A percentile compares a stretch with the other conserved stretches of the same genome.
These are phyloP conservation scores for Coemansia sp. DNA, from an alignment of 192 early-diverging fungal species.

Conservation along the genomic window DNA sequence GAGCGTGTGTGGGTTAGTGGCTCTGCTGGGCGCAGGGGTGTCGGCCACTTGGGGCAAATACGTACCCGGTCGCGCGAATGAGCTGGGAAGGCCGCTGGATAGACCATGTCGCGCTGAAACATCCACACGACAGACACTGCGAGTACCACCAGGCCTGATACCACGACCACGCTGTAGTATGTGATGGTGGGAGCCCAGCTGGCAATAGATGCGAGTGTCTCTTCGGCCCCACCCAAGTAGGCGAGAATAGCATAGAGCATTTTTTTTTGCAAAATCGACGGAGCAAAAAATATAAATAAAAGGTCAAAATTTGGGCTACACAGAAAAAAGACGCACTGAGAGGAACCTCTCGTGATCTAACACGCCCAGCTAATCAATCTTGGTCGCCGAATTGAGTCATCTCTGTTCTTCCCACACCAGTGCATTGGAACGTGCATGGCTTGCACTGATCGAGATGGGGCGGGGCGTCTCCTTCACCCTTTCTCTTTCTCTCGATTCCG, in stretches of 20 bases:
- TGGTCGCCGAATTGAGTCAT: slow-evolving; percentile 5
- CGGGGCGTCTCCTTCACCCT: background rate
- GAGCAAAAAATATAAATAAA: background rate
- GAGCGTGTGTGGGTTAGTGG: background rate
- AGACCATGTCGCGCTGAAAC: slow-evolving; percentile 78
- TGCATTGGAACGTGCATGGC: background rate
- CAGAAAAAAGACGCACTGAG: background rate
- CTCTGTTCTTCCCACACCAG: background rate
- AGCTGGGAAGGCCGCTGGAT: slow-evolving; percentile 62
- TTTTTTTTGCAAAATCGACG: background rate
- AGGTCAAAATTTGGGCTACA: background rate
- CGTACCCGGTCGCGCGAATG: slow-evolving; percentile 46
- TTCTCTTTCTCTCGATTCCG: background rate
- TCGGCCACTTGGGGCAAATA: background rate
- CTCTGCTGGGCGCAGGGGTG: background rate
- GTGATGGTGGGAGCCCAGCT: slow-evolving; percentile 34
- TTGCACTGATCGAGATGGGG: slow-evolving; percentile 3
- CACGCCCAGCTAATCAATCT: background rate
- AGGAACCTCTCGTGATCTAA: slow-evolving; percentile 8
- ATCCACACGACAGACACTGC: slow-evolving; percentile 56
- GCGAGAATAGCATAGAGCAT: slow-evolving; percentile 49
- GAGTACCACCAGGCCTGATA: slow-evolving; percentile 18
- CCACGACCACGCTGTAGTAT: slow-evolving; percentile 31
- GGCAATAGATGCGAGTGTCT: slow-evolving; percentile 20
- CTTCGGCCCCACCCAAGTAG: slow-evolving; percentile 36